Base-by-base conservation (phyloP, 2,329 filamentous ascomycete species). In the Exophiala calicioides region DNA sequence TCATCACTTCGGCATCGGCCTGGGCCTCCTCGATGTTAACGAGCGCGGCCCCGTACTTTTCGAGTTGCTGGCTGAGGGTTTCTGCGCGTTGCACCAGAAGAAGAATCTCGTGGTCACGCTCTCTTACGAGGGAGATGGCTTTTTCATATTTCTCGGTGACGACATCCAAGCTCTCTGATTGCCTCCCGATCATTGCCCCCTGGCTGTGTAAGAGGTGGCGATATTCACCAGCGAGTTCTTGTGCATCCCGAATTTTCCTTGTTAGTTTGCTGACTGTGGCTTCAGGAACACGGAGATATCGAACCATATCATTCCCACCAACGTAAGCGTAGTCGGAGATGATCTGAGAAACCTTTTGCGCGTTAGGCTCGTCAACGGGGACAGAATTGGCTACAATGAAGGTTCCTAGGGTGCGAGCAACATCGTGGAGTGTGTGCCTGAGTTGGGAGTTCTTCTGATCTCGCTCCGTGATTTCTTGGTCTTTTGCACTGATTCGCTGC, bases 341-440 rank as follows among this genome's bases (percentile, higher is more conserved):
- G 16, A 56, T 32, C 21, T 45, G 46, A 21, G 53, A 44, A 21
- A 56, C 47, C 16, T 56, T 35, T 33, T 51, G 35, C 7, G 47
- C 50, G 21, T 44, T 31, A 9, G 53, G 50, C 13, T 53, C 44
- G 26, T 49, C 23, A 18, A 47, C 37, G 8, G 47, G 21, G 19
- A 55, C 18, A n/a, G n/a, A n/a, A 26, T 53, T 44, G 27, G 24
- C 43, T 21, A 49, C 35, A 24, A 56, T 53, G 41, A 53, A 56
- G 3, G 50, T 38, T 12, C 53, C 53, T 29, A 56, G 27, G n/a
- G 47, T 23, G n/a, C 40, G 50, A 6, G 42, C 44, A 21, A 56
- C 33, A 13, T 51, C 50, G 26, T 39, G 44, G 20, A 51, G 27
- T 8, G 53, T 53, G 23, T 49, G 48, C 19, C 31, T 43, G 21